Base-by-base conservation (phyloP, 257 asterid species). In the Capsicum chinense region DNA sequence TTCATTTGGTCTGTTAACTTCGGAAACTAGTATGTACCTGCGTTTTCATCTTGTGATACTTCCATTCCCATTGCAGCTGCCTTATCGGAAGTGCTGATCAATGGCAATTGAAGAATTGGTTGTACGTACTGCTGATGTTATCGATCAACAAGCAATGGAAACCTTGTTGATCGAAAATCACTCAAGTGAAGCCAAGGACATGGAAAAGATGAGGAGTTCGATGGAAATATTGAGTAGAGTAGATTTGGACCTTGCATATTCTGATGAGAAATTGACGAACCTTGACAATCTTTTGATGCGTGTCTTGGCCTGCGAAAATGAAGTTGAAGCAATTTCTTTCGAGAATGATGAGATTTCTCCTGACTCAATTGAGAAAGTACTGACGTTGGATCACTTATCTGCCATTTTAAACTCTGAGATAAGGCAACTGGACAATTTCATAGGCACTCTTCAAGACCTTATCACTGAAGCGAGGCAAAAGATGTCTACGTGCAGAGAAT, bases 251-350 rank as follows among this genome's bases (percentile, higher is more conserved):
- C 80, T 92, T 60, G 91, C 90, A 56, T 88, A 86, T 89, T 82
- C 91, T 83, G 92, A 95, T 2, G 92, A 92, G 84, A 96, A 96
- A 85, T 86, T 93, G 83, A 85, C 81, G 69, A 91, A 92, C 89
- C 85, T 96, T 79, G 95, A 92, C 84, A 88, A 89, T 80, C 95
- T 96, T 44, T 87, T 96, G 81, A 78, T 86, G 86, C 87, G 39
- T 63, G 86, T 92, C 59, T 85, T 88, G 83, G 86, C 92, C 1
- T 87, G 86, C 79, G 92, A 88, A 85, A 90, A 82, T 70, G 91
- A 93, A 82, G 83, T 91, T 59, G 91, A 88, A 86, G 84, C 91
- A 12, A 87, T 83, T 33, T 89, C 85, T 60, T 82, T 89, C 5
- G 95, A 90, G 62, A 86, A 89, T 57, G 95, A 92, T 56, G 85